Evolutionary conservation across 225 moss, liverwort and hornwort genomes (phyloP), one percentile per base, ranked within the genome.

Genomic region (Asterella californica): DNA sequence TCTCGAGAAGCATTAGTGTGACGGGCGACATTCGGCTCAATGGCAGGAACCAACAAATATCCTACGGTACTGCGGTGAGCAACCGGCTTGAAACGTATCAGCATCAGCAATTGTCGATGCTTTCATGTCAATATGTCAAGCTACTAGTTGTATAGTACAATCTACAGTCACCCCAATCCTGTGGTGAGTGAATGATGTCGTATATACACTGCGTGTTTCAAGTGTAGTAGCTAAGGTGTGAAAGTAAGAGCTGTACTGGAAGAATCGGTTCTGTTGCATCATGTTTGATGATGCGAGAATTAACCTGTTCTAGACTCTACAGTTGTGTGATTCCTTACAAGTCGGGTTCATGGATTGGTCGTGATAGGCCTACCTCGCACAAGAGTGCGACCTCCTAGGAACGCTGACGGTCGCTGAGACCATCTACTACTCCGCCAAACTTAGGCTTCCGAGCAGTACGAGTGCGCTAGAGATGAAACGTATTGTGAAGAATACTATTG

Each of bases 381-480:
- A 88, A 72, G 85, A 85, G 10, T 80, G 78, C 24, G 45, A 47
- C 68, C 69, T 88, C 22, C 69, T 88, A 15, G 88, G 88, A 34
- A 85, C 85, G 10, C 48, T 88, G 33, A 88, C 88, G 25, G 88
- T 88, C 34, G 67, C 63, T 18, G 88, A 88, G 45, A 88, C 88
- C 2, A 71, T 88, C 7, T 78, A 85, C 62, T 88, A 65, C 57
- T 85, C 88, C 5, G 88, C 88, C 12, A 70, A 79, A 25, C 70
- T 88, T 7, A 82, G 88, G 60, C 82, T 88, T 34, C 70, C 81
- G 33, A 74, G 80, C 66, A 79, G 83, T 32, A 83, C 55, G 9
- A 55, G 19, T 53, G 49, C 62, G 15, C 52, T 29, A 36, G 85
- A 85, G 15, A 36, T 65, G 27, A 34, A 9, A 22, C 21, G 32